phyloP scores from a whole-genome alignment of 345 rosid genomes.

The Conringia planisiliqua region DNA sequence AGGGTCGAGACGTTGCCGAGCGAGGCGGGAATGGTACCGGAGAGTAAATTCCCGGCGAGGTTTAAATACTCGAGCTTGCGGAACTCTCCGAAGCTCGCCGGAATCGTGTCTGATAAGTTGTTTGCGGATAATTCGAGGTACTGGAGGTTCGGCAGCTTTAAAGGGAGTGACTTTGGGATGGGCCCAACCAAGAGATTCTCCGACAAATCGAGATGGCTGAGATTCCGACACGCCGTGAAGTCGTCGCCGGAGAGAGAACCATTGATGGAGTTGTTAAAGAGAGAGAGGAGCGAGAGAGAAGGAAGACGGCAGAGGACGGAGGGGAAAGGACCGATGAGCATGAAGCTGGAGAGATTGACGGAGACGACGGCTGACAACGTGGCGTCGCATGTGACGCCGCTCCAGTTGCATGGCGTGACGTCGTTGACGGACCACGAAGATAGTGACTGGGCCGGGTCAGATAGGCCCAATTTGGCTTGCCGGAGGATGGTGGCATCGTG shows the following conservation, averaged over 20 bases:
- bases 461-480: conserved; percentile 52
- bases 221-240: conserved; percentile 47
- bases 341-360: conserved; percentile 47
- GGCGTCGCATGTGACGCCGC: conserved; percentile 58
- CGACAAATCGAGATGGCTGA: conserved; percentile 40
- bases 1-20: conserved; percentile 68
- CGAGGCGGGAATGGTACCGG: conserved; percentile 47
- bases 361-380: conserved; percentile 45
- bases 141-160: conserved; percentile 43
- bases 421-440: conserved; percentile 68
- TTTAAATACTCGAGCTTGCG: conserved; percentile 46
- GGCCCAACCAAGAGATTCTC: conserved; percentile 49
- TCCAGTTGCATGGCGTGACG: conserved; percentile 70
- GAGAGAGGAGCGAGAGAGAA: conserved; percentile 43
- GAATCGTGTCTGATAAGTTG: conserved; percentile 63
- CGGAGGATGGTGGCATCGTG: conserved; percentile 76
- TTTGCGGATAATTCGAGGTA: conserved; percentile 43
- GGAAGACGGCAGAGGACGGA: conserved; percentile 69
- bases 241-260: conserved; percentile 51
- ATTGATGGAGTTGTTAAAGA: conserved; percentile 54
- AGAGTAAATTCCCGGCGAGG: conserved; percentile 52
- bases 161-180: conserved; percentile 56
- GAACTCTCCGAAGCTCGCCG: conserved; percentile 49
- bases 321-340: conserved; percentile 76
- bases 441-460: conserved; percentile 54